Conservation (phyloP, 2,329 filamentous ascomycete species). For the Arachnopeziza araneosa region DNA sequence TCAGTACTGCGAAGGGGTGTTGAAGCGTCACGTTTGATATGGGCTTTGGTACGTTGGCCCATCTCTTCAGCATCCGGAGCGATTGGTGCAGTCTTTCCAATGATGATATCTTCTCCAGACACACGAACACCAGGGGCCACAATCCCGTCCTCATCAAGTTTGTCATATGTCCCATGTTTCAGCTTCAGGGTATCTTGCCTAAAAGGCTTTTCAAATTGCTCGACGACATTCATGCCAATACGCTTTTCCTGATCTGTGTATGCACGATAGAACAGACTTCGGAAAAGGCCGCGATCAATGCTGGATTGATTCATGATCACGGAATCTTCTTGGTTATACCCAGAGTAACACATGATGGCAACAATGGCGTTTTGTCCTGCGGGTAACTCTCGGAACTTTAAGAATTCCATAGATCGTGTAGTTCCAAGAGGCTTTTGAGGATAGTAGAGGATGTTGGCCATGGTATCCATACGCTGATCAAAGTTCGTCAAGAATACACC, state of each 20-base stretch:
- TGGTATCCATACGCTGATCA: slow-evolving; percentile 95
- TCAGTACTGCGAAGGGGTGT: slow-evolving; percentile 93
- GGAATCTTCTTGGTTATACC: slow-evolving; percentile 99
- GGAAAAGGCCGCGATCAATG: slow-evolving; percentile 94
- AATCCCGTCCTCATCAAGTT: slow-evolving; percentile 93
- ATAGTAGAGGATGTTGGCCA: slow-evolving; percentile 99
- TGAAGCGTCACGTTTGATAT: slow-evolving; percentile 92
- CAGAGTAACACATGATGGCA: slow-evolving; percentile 93
- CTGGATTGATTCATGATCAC: slow-evolving; percentile 99
- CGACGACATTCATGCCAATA: slow-evolving; percentile 86
- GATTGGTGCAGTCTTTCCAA: slow-evolving; percentile 95
- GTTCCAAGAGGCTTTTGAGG: slow-evolving; percentile 96
- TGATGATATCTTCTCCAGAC: slow-evolving; percentile 97
- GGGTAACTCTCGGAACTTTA: slow-evolving; percentile 95
- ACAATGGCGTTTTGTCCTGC: slow-evolving; percentile 98
- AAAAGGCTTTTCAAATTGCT: slow-evolving; percentile 93
- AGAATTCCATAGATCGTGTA: slow-evolving; percentile 95
- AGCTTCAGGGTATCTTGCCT: slow-evolving; percentile 81
- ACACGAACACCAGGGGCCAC: slow-evolving; percentile 91
- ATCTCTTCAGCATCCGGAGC: slow-evolving; percentile 89
- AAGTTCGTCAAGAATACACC: slow-evolving; percentile 98
- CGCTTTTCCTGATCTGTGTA: slow-evolving; percentile 98
- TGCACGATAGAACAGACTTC: slow-evolving; percentile 94
- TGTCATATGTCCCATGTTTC: slow-evolving; percentile 95
- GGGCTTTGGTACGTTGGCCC: slow-evolving; percentile 81